Evolutionary conservation across 345 rosid species (phyloP).

Genomic region (Isatis tinctoria): DNA sequence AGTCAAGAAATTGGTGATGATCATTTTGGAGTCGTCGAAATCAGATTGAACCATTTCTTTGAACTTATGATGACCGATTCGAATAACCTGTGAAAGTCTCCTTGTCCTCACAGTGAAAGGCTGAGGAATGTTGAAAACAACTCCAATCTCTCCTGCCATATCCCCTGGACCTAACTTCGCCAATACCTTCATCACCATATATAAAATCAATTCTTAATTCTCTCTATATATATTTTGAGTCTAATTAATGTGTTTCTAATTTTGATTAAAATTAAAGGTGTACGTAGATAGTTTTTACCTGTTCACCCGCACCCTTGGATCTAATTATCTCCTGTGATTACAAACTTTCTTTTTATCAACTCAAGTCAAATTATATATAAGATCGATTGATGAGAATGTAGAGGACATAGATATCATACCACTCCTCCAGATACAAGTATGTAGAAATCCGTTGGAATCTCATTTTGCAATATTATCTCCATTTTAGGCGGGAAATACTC

Average conservation of each 20-base stretch:
- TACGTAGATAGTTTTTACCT: slow-evolving; percentile 55
- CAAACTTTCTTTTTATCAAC: neutral
- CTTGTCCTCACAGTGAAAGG: slow-evolving; percentile 56
- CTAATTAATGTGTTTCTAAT: neutral
- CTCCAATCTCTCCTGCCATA: slow-evolving; percentile 92
- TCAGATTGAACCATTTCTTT: slow-evolving; percentile 73
- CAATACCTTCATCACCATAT: slow-evolving; percentile 42
- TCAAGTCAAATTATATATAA: slow-evolving; percentile 12
- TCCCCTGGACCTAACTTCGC: slow-evolving; percentile 63
- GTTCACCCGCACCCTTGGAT: slow-evolving; percentile 67
- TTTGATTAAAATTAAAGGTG: neutral
- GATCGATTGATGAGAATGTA: neutral
- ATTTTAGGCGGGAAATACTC: slow-evolving; percentile 93
- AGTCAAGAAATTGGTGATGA: slow-evolving; percentile 50
- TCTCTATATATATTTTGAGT: neutral
- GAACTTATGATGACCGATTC: slow-evolving; percentile 74
- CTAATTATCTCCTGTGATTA: slow-evolving; percentile 65
- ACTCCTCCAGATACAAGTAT: slow-evolving; percentile 81
- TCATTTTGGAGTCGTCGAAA: slow-evolving; percentile 59
- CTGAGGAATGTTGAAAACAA: slow-evolving; percentile 85
- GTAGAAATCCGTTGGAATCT: slow-evolving; percentile 89
- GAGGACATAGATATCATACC: slow-evolving; percentile 39
- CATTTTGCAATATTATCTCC: slow-evolving; percentile 83
- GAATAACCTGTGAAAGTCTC: slow-evolving; percentile 82
- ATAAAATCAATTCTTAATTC: neutral